Evolutionary conservation across 306 rosid genomes (phyloP), one percentile per base, ranked within the genome.

Genomic region (Vigna mungo): DNA sequence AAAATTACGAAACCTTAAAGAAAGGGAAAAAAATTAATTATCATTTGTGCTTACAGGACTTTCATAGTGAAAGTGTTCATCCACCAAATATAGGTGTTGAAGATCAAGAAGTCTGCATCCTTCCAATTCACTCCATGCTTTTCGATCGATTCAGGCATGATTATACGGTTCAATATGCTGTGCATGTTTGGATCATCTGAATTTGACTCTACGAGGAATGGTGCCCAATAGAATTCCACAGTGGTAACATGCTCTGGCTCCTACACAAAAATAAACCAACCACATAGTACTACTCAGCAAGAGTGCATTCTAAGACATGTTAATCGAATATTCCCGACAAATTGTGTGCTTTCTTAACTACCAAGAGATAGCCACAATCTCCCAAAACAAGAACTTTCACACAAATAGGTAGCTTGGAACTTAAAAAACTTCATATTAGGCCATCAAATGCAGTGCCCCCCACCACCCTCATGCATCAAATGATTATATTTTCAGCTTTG

Each of bases 11-110:
- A 37, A 72, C 53, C 49, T 51, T 9, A 58, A 51, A 23, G n/a
- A 15, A 30, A 16, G 1, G 14, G 68, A 49, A 0, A 48, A 9
- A 60, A 55, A 53, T 8, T 1, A 46, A 71, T 4, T 0, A 27
- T 20, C 0, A 1, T 41, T 2, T 41, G 75, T 62, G 30, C 98
- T 92, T 86, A 95, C 99, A 92, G 74, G 54, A 96, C 85, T 89
- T 96, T 96, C 98, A 96, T 96, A 9, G 41, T 1, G 82, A 87
- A 91, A 61, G 99, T 92, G 90, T 96, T 96, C 99, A 96, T 96
- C 99, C 99, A 96, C 99, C 99, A 96, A 9, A 96, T 92, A 80
- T 96, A 96, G 2, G 99, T 96, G 78, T 96, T 96, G 65, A 96
- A 96, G 80, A 96, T 71, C 48, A 96, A 86, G 82, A 84, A 96